These are phyloP conservation scores for Hylodesmum podocarpum DNA, from an alignment of 306 rosid genomes.

Conservation along the genomic window DNA sequence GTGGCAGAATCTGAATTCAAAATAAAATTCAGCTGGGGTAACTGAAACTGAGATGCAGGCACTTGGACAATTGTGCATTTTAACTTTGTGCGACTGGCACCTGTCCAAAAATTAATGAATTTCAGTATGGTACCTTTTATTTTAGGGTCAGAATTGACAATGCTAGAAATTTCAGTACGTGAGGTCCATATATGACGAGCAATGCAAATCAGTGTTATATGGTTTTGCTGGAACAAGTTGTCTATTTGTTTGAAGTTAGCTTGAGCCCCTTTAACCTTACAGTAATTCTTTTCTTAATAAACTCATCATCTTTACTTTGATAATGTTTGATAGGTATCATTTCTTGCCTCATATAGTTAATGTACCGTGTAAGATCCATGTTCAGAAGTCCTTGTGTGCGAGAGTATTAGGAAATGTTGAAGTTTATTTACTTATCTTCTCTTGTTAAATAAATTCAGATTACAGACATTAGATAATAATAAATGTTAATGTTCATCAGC, in stretches of 20 bases:
- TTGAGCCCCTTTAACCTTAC: neutral
- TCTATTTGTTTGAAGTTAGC: slow-evolving; percentile 1
- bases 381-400: neutral
- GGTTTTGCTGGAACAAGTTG: neutral
- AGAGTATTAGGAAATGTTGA: neutral
- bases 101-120: neutral
- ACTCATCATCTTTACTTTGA: neutral
- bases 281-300: neutral
- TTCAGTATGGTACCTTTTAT: neutral
- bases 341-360: neutral
- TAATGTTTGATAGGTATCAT: neutral
- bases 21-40: neutral
- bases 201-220: neutral
- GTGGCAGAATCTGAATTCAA: neutral
- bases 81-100: neutral
- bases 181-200: neutral
- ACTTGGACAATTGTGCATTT: neutral
- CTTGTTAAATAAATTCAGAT: slow-evolving; percentile 1
- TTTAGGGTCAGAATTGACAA: neutral
- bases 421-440: neutral
- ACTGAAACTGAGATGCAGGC: neutral
- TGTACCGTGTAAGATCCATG: neutral
- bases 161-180: neutral
- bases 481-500: neutral
- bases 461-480: slow-evolving; percentile 2